phyloP scores from a whole-genome alignment of 202 grass and related monocot genomes.

The Brachypodium distachyon region DNA sequence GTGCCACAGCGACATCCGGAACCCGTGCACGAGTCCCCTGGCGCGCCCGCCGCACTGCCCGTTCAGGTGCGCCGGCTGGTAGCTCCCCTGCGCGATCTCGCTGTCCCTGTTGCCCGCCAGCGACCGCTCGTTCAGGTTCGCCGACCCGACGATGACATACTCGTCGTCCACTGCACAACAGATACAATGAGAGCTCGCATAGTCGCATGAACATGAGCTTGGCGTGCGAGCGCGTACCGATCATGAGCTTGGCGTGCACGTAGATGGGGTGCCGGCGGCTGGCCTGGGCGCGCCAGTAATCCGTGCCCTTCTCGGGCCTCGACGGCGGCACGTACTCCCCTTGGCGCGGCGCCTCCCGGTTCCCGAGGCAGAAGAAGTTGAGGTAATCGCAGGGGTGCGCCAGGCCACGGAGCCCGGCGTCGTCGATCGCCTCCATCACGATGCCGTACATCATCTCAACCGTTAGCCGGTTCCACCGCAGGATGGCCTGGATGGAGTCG shows the following conservation, averaged over 20 bases:
- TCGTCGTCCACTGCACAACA: conserved; percentile 60
- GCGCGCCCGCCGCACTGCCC: conserved; percentile 13
- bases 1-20: conserved; percentile 78
- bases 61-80: conserved; percentile 78
- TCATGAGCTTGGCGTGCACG: conserved; percentile 93
- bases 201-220: conserved; percentile 68
- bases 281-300: conserved; percentile 68
- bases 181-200: background rate
- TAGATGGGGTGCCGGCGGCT: conserved; percentile 68
- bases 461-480: conserved; percentile 66
- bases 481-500: conserved; percentile 64
- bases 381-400: conserved; percentile 79
- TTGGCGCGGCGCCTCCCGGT: conserved; percentile 38
- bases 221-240: conserved; percentile 49
- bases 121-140: conserved; percentile 91
- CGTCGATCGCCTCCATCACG: conserved; percentile 58
- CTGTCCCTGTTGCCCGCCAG: conserved; percentile 76
- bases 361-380: conserved; percentile 95
- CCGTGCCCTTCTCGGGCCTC: conserved; percentile 27
- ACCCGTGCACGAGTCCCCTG: conserved; percentile 47
- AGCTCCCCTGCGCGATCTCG: conserved; percentile 86
- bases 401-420: conserved; percentile 43
- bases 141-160: conserved; percentile 79
- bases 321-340: conserved; percentile 52
- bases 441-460: conserved; percentile 87